Evolutionary conservation across 2,329 filamentous ascomycete species (phyloP).

Genomic region (Dactylellina cionopaga): DNA sequence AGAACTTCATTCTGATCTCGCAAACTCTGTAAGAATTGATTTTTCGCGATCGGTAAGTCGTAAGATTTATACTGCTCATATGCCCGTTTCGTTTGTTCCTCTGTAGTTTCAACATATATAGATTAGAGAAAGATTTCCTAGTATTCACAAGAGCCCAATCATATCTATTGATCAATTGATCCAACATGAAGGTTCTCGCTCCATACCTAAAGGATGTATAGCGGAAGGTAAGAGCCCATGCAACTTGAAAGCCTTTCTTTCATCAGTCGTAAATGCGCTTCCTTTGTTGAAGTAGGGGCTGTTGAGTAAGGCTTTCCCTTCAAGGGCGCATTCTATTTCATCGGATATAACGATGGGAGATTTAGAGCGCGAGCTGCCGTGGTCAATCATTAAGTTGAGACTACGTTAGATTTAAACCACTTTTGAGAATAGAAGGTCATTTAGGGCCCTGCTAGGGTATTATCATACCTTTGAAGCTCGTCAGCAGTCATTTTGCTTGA

Average conservation of each 20-base stretch:
- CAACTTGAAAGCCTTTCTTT: conserved; percentile 76
- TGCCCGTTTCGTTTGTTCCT: conserved; percentile 79
- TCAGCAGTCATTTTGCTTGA: no score
- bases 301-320: conserved; percentile 69
- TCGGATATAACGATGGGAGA: conserved; percentile 25
- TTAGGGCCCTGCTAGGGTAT: no score
- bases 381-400: no score
- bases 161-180: no score
- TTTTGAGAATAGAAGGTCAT: no score
- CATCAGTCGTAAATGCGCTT: conserved; percentile 76
- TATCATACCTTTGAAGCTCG: no score
- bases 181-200: not conserved
- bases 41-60: conserved; percentile 75
- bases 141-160: no score
- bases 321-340: conserved; percentile 44
- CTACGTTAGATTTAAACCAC: no score
- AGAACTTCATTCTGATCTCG: conserved; percentile 86
- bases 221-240: conserved; percentile 77
- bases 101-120: conserved; percentile 57
- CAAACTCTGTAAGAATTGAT: conserved; percentile 85
- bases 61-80: conserved; percentile 79
- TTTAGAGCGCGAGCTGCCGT: conserved; percentile 15
- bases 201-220: conserved; percentile 70
- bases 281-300: conserved; percentile 83
- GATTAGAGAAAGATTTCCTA: no score